Evolutionary conservation across 2,329 filamentous ascomycete genomes (phyloP).

Genomic region (Fusarium sp.): DNA sequence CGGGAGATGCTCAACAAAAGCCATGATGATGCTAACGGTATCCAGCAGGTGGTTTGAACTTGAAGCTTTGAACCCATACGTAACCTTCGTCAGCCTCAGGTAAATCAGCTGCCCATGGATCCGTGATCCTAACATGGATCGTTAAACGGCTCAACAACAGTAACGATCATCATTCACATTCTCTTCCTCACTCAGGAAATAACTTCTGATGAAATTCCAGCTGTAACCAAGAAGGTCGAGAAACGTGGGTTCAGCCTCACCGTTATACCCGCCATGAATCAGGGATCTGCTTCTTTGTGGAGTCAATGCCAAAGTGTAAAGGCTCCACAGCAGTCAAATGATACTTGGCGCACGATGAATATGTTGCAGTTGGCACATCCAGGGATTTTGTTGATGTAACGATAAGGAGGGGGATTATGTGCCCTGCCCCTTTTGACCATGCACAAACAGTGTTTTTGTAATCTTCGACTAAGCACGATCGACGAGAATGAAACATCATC

Average conservation of each 20-base stretch:
- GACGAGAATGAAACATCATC: background rate
- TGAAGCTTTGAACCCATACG: background rate
- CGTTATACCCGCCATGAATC: background rate
- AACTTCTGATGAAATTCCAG: background rate
- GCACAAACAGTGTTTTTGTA: background rate
- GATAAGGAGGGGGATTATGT: background rate
- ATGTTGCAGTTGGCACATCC: background rate
- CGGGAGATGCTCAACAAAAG: accelerated
- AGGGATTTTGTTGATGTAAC: background rate
- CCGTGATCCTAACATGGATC: background rate
- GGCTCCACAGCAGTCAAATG: background rate
- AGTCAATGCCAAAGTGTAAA: background rate
- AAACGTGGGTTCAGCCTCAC: background rate
- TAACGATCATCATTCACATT: background rate
- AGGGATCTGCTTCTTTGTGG: background rate
- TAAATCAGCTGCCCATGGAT: background rate
- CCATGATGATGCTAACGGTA: background rate
- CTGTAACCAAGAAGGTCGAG: no score
- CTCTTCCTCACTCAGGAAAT: background rate
- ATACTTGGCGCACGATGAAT: background rate
- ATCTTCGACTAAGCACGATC: background rate
- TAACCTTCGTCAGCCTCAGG: background rate
- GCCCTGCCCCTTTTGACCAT: background rate
- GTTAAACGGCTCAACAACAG: background rate
- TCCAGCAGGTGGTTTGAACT: background rate